phyloP scores from a whole-genome alignment of 2,329 filamentous ascomycete species.

The Metarhizium robertsii region DNA sequence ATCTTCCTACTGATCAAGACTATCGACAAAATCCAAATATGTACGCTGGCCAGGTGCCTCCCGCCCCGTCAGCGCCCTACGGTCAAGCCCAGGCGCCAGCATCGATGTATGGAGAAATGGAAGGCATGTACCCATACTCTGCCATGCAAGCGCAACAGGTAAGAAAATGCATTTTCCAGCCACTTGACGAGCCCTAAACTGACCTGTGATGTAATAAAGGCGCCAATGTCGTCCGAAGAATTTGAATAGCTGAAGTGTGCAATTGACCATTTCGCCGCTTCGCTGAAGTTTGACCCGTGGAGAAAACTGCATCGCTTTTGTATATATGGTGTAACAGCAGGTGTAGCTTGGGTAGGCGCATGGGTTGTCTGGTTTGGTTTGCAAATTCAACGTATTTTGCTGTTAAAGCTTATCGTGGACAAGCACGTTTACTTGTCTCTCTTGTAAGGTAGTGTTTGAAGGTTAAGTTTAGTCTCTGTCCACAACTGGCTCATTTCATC shows the following conservation, averaged over 20 bases:
- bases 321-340: neutral
- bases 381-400: conserved; percentile 7
- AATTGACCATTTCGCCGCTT: neutral
- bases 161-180: conserved; percentile 22
- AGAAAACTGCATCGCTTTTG: neutral
- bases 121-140: conserved; percentile 78
- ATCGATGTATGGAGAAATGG: conserved; percentile 69
- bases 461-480: neutral
- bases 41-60: conserved; percentile 72
- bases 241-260: conserved; percentile 26
- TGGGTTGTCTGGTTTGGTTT: conserved; percentile 3
- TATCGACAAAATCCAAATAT: conserved; percentile 73
- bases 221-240: conserved; percentile 35
- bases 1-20: conserved; percentile 60
- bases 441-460: neutral
- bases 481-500: conserved; percentile 23
- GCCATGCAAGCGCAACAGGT: conserved; percentile 78
- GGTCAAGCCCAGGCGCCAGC: conserved; percentile 62
- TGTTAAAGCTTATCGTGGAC: conserved; percentile 6
- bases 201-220: conserved; percentile 15
- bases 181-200: neutral
- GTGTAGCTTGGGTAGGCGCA: conserved; percentile 9
- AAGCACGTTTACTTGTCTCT: neutral
- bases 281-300: neutral
- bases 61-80: conserved; percentile 62